Conservation (phyloP, 805 yeast species). For the Lipomyces starkeyi region DNA sequence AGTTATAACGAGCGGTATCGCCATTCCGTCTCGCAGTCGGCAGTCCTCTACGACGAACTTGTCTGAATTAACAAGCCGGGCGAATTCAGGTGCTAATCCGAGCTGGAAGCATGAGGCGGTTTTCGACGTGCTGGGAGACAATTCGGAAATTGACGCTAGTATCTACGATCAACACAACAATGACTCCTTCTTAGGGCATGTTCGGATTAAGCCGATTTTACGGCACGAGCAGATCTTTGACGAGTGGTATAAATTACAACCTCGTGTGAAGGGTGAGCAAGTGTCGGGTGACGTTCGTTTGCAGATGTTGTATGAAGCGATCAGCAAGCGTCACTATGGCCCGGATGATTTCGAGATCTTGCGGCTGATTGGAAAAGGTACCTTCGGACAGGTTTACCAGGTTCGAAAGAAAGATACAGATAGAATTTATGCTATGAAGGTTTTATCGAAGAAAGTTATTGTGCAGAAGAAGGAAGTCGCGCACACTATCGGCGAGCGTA, state of each 20-base stretch:
- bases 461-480: constrained; percentile 97
- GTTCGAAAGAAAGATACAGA: constrained; percentile 88
- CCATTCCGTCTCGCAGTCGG: constrained; percentile 47
- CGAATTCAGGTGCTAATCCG: constrained; percentile 61
- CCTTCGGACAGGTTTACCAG: constrained; percentile 97
- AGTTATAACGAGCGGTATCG: constrained; percentile 41
- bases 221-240: constrained; percentile 53
- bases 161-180: constrained; percentile 84
- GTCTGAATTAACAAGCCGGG: constrained; percentile 23
- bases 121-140: constrained; percentile 87
- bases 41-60: constrained; percentile 33
- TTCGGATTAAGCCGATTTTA: constrained; percentile 67
- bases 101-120: constrained; percentile 91
- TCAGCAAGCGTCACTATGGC: constrained; percentile 78
- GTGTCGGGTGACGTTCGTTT: constrained; percentile 81
- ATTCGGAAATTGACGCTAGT: constrained; percentile 85
- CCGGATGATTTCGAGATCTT: constrained; percentile 95
- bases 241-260: constrained; percentile 75
- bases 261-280: constrained; percentile 75
- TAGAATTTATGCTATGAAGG: constrained; percentile 97
- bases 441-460: constrained; percentile 89
- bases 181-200: constrained; percentile 87
- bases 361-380: constrained; percentile 90
- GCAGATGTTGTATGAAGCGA: constrained; percentile 71
- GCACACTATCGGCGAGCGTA: constrained; percentile 96